Percentiles rank a stretch among this genome's conserved stretches.
Conservation (phyloP, 2,329 filamentous ascomycete genomes). For the Fusarium fujikuroi region DNA sequence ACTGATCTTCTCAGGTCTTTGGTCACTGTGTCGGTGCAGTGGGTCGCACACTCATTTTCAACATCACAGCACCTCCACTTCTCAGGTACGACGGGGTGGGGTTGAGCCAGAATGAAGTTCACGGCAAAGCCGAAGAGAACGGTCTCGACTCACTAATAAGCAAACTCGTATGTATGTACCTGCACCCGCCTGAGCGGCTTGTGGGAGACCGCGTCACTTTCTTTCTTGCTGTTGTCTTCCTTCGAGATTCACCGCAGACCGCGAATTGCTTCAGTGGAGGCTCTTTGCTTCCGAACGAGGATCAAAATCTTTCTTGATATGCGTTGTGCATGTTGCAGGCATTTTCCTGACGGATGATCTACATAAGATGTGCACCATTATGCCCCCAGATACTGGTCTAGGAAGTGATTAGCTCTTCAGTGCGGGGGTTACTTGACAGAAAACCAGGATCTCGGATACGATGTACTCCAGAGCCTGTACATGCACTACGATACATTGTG, state of each 20-base stretch:
- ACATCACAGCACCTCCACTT: constrained; percentile 32
- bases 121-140: constrained; percentile 46
- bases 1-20: neutral
- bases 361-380: constrained; percentile 46
- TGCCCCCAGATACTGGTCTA: constrained; percentile 20
- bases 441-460: constrained; percentile 16
- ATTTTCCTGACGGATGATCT: constrained; percentile 38
- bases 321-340: constrained; percentile 3
- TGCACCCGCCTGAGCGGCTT: constrained; percentile 30
- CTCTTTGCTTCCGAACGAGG: neutral
- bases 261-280: constrained; percentile 1
- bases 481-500: neutral
- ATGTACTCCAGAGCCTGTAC: neutral
- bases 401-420: constrained; percentile 24
- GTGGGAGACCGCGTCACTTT: neutral
- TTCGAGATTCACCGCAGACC: neutral
- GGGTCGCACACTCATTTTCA: constrained; percentile 16
- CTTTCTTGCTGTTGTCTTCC: constrained; percentile 1
- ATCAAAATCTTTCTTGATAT: constrained; percentile 3
- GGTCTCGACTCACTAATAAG: constrained; percentile 41
- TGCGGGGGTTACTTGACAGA: constrained; percentile 21
- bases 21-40: neutral
- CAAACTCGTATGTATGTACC: constrained; percentile 9
- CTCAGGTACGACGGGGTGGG: constrained; percentile 43
- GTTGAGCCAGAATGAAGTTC: constrained; percentile 35